Percentiles rank a stretch among this genome's conserved stretches.
phyloP scores from a whole-genome alignment of 2,329 filamentous ascomycete genomes.

The Clonostachys solani region DNA sequence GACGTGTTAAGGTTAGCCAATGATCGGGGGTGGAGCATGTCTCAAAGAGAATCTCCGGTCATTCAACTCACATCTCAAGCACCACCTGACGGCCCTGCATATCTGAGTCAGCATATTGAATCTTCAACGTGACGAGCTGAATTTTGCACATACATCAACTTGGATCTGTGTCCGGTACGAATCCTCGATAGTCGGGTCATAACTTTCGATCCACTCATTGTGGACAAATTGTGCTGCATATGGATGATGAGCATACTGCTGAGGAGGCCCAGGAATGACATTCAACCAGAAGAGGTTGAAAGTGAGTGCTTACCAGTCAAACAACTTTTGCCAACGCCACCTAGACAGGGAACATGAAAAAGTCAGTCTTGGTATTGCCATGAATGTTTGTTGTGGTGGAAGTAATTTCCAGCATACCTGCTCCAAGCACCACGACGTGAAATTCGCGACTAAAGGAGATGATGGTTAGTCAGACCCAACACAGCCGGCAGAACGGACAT shows the following conservation, averaged over 20 bases:
- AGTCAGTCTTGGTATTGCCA: too few species aligned
- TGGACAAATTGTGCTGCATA: slow-evolving; percentile 80
- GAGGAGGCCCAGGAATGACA: not conserved
- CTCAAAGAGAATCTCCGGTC: not conserved
- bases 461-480: slow-evolving; percentile 5
- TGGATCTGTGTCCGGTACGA: slow-evolving; percentile 72
- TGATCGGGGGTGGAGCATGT: not conserved
- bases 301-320: slow-evolving; percentile 65
- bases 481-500: not conserved
- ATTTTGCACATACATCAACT: slow-evolving; percentile 69
- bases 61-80: slow-evolving; percentile 72
- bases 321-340: slow-evolving; percentile 90
- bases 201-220: slow-evolving; percentile 90
- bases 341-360: slow-evolving; percentile 30
- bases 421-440: slow-evolving; percentile 77
- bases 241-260: slow-evolving; percentile 6
- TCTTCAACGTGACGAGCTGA: not conserved
- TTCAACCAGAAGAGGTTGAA: not conserved
- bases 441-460: slow-evolving; percentile 60
- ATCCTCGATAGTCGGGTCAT: slow-evolving; percentile 76
- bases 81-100: slow-evolving; percentile 78
- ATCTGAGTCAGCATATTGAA: slow-evolving; percentile 18
- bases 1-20: slow-evolving; percentile 3
- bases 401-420: slow-evolving; percentile 48
- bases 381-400: too few species aligned